These are phyloP conservation scores for Lasiodiplodia theobromae DNA, from an alignment of 2,329 filamentous ascomycete genomes.

Conservation along the genomic window DNA sequence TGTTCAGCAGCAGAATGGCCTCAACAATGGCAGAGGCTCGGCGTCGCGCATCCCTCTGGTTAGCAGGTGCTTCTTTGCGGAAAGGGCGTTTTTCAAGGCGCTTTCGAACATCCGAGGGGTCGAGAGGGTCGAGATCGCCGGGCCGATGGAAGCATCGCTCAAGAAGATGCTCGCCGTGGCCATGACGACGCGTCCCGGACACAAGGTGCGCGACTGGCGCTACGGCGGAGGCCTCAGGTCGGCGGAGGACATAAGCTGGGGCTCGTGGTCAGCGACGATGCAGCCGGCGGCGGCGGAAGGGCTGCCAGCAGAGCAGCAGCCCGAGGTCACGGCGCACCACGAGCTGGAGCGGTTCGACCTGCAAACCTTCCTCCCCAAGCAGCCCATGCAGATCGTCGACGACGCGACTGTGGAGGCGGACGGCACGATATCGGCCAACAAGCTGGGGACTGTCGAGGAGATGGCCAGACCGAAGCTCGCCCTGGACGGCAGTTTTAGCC, in stretches of 20 bases:
- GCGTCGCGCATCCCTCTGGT: neutral
- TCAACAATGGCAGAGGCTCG: neutral
- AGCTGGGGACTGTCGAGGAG: neutral
- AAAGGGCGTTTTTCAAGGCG: conserved; percentile 32
- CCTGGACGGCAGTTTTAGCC: neutral
- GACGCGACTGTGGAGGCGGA: neutral
- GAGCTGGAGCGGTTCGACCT: neutral
- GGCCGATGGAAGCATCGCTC: conserved; percentile 5
- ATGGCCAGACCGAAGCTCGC: neutral
- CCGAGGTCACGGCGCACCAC: neutral
- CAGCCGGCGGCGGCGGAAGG: neutral
- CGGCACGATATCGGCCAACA: neutral
- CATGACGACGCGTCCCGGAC: conserved; percentile 15
- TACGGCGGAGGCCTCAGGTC: conserved; percentile 9
- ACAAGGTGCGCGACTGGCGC: conserved; percentile 11
- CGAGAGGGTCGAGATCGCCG: conserved; percentile 30
- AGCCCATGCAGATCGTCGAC: neutral
- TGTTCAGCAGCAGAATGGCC: neutral
- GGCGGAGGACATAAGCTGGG: conserved; percentile 5
- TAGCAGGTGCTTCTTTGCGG: conserved; percentile 20
- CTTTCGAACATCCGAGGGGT: conserved; percentile 35
- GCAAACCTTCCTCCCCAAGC: neutral
- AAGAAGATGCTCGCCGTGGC: conserved; percentile 16
- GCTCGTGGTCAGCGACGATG: conserved; percentile 14
- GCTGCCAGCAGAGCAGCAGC: neutral